Percentiles rank a stretch among this genome's conserved stretches.
These are phyloP conservation scores for Fragosphaeria purpurea DNA, from an alignment of 2,329 filamentous ascomycete genomes.

Conservation along the genomic window DNA sequence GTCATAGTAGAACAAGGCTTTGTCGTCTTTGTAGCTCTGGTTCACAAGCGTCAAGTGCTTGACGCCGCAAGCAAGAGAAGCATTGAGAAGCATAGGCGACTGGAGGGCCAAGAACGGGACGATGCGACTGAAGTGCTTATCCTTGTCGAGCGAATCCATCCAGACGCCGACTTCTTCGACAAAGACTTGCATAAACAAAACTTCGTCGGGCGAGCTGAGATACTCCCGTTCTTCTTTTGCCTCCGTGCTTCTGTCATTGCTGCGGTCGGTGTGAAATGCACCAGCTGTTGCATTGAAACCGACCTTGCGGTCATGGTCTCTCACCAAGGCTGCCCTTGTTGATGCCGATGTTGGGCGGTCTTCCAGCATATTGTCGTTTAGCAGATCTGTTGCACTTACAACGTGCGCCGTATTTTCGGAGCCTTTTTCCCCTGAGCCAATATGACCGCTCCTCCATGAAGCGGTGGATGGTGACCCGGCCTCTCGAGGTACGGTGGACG, in stretches of 20 bases:
- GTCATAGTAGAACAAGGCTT: conserved; percentile 75
- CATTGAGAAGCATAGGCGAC: conserved; percentile 81
- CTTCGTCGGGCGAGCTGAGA: conserved; percentile 65
- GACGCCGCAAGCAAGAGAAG: conserved; percentile 79
- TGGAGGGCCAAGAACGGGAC: conserved; percentile 75
- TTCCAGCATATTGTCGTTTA: conserved; percentile 13
- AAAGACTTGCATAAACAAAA: conserved; percentile 85
- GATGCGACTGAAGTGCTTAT: conserved; percentile 76
- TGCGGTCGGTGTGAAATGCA: not conserved
- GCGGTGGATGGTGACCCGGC: too few relatives aligned
- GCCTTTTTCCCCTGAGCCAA: too few relatives aligned
- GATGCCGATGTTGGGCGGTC: conserved; percentile 31
- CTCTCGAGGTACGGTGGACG: too few relatives aligned
- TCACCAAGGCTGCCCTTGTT: conserved; percentile 20
- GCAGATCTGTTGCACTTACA: not conserved
- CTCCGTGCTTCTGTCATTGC: not conserved
- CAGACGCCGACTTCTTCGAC: conserved; percentile 82
- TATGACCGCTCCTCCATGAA: too few relatives aligned
- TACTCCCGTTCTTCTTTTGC: conserved; percentile 42
- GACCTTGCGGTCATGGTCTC: not conserved
- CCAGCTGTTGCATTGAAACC: not conserved
- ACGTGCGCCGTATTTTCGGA: too few relatives aligned
- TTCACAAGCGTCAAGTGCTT: conserved; percentile 68
- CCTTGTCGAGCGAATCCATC: conserved; percentile 86
- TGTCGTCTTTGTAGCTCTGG: conserved; percentile 58